These are phyloP conservation scores for Rhypophila decipiens DNA, from an alignment of 495 filamentous ascomycete genomes.

Conservation along the genomic window DNA sequence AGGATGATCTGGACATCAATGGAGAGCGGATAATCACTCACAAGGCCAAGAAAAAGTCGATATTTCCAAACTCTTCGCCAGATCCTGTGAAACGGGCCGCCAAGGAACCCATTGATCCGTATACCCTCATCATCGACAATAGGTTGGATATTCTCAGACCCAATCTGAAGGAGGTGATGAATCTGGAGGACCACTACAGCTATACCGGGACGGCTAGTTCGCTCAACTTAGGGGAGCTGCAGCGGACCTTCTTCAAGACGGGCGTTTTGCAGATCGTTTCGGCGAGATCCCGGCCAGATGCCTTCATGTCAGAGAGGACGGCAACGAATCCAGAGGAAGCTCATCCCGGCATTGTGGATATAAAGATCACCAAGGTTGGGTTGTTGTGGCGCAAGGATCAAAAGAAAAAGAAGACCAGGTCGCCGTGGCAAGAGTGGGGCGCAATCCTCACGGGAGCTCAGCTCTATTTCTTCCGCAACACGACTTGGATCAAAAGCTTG, in stretches of 20 bases:
- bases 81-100: slow-evolving; percentile 61
- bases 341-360: slow-evolving; percentile 89
- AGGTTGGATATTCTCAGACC: slow-evolving; percentile 78
- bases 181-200: slow-evolving; percentile 83
- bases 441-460: slow-evolving; percentile 91
- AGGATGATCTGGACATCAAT: slow-evolving; percentile 81
- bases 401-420: slow-evolving; percentile 90
- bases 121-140: slow-evolving; percentile 84
- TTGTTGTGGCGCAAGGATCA: slow-evolving; percentile 91
- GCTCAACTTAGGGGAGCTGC: slow-evolving; percentile 69
- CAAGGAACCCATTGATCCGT: slow-evolving; percentile 89
- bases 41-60: slow-evolving; percentile 57
- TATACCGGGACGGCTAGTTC: slow-evolving; percentile 70
- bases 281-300: slow-evolving; percentile 83
- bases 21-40: slow-evolving; percentile 67
- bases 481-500: slow-evolving; percentile 82
- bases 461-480: slow-evolving; percentile 93
- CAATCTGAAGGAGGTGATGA: slow-evolving; percentile 83
- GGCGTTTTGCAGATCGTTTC: slow-evolving; percentile 93
- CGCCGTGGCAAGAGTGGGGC: slow-evolving; percentile 98
- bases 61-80: slow-evolving; percentile 58
- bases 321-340: slow-evolving; percentile 80
- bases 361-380: slow-evolving; percentile 95
- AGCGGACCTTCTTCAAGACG: slow-evolving; percentile 82
- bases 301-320: slow-evolving; percentile 82